Evolutionary conservation across 164 flowering plant species (phyloP), one percentile per base, ranked within the genome.

Genomic region (Dillenia suffruticosa): DNA sequence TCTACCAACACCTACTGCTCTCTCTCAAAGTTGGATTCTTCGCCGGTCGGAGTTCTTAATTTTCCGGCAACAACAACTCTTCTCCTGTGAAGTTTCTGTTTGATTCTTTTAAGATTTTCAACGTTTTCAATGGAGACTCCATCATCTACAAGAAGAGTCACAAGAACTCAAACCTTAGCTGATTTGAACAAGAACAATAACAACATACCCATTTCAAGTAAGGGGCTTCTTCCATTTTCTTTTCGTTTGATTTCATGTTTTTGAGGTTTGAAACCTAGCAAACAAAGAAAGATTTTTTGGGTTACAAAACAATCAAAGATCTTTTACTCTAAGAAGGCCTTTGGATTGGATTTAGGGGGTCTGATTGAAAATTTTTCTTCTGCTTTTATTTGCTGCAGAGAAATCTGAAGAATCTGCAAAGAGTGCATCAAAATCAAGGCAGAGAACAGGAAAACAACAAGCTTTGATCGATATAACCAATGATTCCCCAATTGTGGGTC

Each of bases 401-500:
- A 75, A 75, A 71, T 44, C 40, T 12, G 89, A 82, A 52, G 96
- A 82, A 43, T 60, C 79, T 5, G 89, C 80, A n/a, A 83, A 67
- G 69, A 54, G 19, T 12, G n/a, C 59, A n/a, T 74, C 87, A 48
- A 77, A 81, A n/a, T 76, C 87, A 48, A 77, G 81, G 62, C 68
- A 77, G 49, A 80, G 81, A 61, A 77, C 57, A 2, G 70, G 60
- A 47, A 72, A 76, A 53, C 75, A 87, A 46, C 74, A 79, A 3
- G 92, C 83, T 0, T 79, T 93, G 13, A 46, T 84, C 15, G 98
- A 90, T 43, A 84, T 93, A 47, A 80, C 96, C 0, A 93, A 93
- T 26, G 97, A 87, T 71, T 93, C 98, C 0, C 98, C 98, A 0
- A 89, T 90, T 46, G 89, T 82, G 46, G 98, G 98, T 48, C 68